These are phyloP conservation scores for Lactuca sativa DNA, from an alignment of 129 eudicot genomes.

Conservation along the genomic window DNA sequence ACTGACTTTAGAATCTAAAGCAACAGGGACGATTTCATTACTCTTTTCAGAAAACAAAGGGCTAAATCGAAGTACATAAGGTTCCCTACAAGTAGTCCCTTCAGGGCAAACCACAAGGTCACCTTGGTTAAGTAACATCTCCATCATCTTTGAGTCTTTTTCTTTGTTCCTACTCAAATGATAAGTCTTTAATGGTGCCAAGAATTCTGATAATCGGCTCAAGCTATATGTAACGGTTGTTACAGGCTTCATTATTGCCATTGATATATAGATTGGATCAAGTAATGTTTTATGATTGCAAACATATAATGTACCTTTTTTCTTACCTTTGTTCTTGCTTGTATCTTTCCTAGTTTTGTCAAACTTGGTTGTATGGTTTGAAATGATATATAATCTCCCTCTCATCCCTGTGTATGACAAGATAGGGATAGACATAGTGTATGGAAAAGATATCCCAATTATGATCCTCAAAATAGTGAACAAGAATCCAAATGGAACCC, in stretches of 20 bases:
- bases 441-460: conserved; percentile 41
- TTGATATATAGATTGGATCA: conserved; percentile 47
- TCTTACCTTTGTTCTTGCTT: not conserved
- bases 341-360: not conserved
- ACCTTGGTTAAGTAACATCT: conserved; percentile 30
- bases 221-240: conserved; percentile 43
- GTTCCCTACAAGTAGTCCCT: conserved; percentile 68
- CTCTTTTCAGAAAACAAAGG: conserved; percentile 61
- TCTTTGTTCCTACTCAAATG: conserved; percentile 43
- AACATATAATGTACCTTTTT: conserved; percentile 37
- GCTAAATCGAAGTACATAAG: conserved; percentile 49
- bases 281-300: conserved; percentile 63
- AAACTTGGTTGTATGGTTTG: not conserved
- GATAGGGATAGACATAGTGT: conserved; percentile 39
- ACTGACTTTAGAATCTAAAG: conserved; percentile 32
- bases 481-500: conserved; percentile 60
- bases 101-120: conserved; percentile 59
- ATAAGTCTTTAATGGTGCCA: conserved; percentile 42
- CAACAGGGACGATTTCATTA: conserved; percentile 56
- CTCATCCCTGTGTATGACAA: conserved; percentile 41
- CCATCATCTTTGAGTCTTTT: conserved; percentile 41
- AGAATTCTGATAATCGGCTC: conserved; percentile 37
- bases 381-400: conserved; percentile 9
- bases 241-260: conserved; percentile 33
- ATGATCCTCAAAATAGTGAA: conserved; percentile 41